Percentiles rank a stretch among this genome's conserved stretches.
Conservation (phyloP, 345 rosid species). For the Citrus inodora region DNA sequence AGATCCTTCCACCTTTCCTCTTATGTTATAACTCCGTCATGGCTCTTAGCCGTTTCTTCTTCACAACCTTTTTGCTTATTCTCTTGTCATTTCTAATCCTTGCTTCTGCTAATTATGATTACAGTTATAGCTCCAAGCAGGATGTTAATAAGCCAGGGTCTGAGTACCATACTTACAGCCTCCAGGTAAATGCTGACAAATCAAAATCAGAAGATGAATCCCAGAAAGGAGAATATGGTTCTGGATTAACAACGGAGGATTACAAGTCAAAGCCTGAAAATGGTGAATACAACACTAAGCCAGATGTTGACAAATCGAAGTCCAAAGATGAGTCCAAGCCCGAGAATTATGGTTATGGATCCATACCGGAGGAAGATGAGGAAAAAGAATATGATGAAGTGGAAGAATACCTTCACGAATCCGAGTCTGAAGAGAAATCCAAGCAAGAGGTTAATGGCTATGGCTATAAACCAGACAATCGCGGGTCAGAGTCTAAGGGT, state of each 20-base stretch:
- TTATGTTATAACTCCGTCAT: not conserved
- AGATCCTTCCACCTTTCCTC: not conserved
- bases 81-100: slow-evolving; percentile 2
- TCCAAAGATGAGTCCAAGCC: not conserved
- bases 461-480: not conserved
- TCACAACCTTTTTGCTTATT: slow-evolving; percentile 1
- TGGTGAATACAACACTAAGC: not conserved
- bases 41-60: slow-evolving; percentile 7
- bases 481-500: slow-evolving; percentile 4
- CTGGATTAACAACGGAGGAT: not conserved
- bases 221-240: not conserved
- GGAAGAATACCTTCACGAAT: not conserved
- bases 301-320: not conserved
- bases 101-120: slow-evolving; percentile 19
- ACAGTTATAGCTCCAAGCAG: slow-evolving; percentile 3
- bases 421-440: not conserved
- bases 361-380: not conserved
- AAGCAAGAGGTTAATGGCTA: not conserved
- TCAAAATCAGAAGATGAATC: not conserved
- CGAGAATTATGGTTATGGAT: not conserved
- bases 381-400: not conserved
- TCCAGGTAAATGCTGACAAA: not conserved
- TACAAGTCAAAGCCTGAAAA: not conserved
- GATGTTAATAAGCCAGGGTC: not conserved
- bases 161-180: not conserved